Evolutionary conservation across 768 basidiomycete species (phyloP), one percentile per base, ranked within the genome.

Genomic region (Tricholoma hemisulphureum): DNA sequence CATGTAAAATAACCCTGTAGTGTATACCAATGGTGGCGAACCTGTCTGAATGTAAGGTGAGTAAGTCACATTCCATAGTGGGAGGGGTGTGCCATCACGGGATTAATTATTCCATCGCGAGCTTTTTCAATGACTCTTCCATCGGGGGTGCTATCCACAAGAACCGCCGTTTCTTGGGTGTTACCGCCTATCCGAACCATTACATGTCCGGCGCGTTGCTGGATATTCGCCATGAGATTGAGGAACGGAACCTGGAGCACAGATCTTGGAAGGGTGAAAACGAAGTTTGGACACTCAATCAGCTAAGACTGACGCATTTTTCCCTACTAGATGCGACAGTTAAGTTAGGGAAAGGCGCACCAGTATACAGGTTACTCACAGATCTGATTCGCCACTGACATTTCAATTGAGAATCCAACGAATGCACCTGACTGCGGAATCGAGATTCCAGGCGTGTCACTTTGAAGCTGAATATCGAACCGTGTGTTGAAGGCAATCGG

Each of bases 131-230:
- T 61, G 2, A 69, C 62, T 31, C 51, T 70, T 18, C 75, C 77
- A 53, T 83, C 77, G 0, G 79, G 67, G 8, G 84, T 79, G 32
- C 73, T 76, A 46, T 74, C 73, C 8, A 83, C 84, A 58, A 84
- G 68, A 4, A 71, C 66, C 8, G 84, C 86, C 2, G 75, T 80
- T 56, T 94, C 91, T 67, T 93, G 91, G 0, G 87, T 86, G 70
- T 93, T 93, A 48, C 91, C 91, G 24, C 91, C 91, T 1, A 93
- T 76, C 50, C 91, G 83, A n/a, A 91, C 70, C 10, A 79, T 71
- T 7, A 89, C 83, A 1, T 70, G 65, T 2, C 89, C 89, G 3
- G 82, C 81, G 28, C 91, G 80, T 62, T 82, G 76, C 50, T 76
- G 77, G n/a, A 93, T 74, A 60, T 89, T 88, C 2, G 83, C 78